These are phyloP conservation scores for Ballota nigra DNA, from an alignment of 257 asterid species.

Conservation along the genomic window DNA sequence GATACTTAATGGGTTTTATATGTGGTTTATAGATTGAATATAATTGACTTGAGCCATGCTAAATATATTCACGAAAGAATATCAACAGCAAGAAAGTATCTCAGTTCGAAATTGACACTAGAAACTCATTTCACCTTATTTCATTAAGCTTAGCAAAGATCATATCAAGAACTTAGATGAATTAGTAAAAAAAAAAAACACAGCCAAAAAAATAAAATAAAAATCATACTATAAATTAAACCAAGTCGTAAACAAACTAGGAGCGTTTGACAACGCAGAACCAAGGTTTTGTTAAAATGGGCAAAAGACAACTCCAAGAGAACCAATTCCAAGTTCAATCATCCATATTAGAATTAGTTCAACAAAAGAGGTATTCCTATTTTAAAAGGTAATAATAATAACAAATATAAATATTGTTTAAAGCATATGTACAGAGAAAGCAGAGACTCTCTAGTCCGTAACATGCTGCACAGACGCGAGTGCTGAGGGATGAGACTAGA, in stretches of 20 bases:
- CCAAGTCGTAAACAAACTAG: neutral
- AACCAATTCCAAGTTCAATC: neutral
- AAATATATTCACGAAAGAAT: no score
- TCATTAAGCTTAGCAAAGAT: no score
- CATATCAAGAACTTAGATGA: neutral
- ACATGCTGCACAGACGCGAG: slow-evolving; percentile 1
- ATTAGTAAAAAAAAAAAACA: neutral
- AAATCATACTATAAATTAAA: no score
- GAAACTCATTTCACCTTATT: no score
- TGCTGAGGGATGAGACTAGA: neutral
- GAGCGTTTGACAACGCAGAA: neutral
- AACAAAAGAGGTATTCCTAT: slow-evolving; percentile 11
- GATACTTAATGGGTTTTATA: no score
- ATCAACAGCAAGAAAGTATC: no score
- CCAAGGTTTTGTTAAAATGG: neutral
- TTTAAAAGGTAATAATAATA: slow-evolving; percentile 3
- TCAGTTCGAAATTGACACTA: no score
- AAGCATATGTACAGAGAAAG: slow-evolving; percentile 30
- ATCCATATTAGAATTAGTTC: neutral
- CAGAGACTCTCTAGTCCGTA: slow-evolving; percentile 12
- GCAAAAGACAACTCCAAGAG: neutral
- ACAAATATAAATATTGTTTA: neutral
- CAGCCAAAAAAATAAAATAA: neutral
- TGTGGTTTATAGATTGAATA: neutral
- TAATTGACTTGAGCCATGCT: no score